These are phyloP conservation scores for Eimeria sp. DNA, from an alignment of 169 alveolate species.

Conservation along the genomic window DNA sequence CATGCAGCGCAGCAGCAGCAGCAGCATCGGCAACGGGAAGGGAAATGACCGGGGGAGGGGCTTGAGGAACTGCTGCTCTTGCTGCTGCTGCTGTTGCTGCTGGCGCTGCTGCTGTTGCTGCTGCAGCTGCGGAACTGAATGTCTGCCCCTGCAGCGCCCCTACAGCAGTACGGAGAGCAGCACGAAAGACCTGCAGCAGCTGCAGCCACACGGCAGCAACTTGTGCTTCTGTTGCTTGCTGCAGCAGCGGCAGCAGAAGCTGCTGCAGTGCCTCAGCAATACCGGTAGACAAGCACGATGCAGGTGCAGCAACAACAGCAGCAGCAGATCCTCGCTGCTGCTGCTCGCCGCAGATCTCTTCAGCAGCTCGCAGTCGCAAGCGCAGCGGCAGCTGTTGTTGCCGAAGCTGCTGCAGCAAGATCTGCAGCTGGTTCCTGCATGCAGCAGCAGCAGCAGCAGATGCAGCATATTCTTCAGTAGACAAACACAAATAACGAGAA, in stretches of 20 bases:
- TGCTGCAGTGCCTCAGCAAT: constrained; percentile 34
- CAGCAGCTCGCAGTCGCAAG: constrained; percentile 13
- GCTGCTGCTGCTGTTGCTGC: constrained; percentile 18
- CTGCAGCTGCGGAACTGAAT: background rate
- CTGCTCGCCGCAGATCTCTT: background rate
- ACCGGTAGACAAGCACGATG: constrained; percentile 35
- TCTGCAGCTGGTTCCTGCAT: constrained; percentile 28
- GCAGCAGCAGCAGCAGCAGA: constrained; percentile 17
- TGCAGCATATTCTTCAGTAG: background rate
- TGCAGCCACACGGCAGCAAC: constrained; percentile 27
- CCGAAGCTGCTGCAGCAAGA: constrained; percentile 44
- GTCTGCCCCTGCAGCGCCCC: constrained; percentile 27
- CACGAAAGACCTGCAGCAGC: constrained; percentile 19
- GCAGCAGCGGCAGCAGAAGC: constrained; percentile 9
- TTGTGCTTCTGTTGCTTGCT: constrained; percentile 12
- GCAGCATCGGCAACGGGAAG: constrained; percentile 35
- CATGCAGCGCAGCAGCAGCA: no score
- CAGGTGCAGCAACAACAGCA: constrained; percentile 45
- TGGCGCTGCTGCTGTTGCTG: background rate
- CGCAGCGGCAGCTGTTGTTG: constrained; percentile 41
- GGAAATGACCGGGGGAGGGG: background rate
- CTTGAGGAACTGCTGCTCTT: background rate
- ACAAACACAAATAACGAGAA: background rate
- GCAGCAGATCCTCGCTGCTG: background rate
- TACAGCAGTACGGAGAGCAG: constrained; percentile 5